These are phyloP conservation scores for Artemisia argyi DNA, from an alignment of 129 eudicot genomes.

Conservation along the genomic window DNA sequence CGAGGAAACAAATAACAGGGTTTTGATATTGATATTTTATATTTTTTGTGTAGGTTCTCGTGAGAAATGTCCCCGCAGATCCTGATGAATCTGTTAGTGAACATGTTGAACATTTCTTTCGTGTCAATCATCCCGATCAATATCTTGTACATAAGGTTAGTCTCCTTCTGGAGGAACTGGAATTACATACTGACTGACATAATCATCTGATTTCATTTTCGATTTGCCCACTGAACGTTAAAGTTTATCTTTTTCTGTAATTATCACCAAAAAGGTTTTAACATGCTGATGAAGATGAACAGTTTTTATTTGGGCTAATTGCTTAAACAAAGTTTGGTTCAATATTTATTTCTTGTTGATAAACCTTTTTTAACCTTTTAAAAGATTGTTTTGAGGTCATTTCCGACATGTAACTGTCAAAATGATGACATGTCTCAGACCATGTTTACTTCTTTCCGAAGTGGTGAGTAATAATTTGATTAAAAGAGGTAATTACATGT, in stretches of 20 bases:
- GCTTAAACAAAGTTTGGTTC: background rate
- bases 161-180: background rate
- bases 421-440: background rate
- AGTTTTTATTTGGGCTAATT: background rate
- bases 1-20: background rate
- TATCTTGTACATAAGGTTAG: slow-evolving; percentile 85
- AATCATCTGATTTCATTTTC: background rate
- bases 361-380: background rate
- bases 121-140: slow-evolving; percentile 87
- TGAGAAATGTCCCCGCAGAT: slow-evolving; percentile 88
- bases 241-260: background rate
- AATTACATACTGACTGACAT: background rate
- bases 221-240: background rate
- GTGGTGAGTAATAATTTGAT: background rate
- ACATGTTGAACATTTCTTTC: slow-evolving; percentile 94
- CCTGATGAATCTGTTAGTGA: slow-evolving; percentile 84
- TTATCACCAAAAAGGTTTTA: background rate
- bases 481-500: background rate
- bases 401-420: background rate
- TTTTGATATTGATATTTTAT: background rate
- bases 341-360: background rate
- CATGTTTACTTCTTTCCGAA: background rate
- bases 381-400: background rate
- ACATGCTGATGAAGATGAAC: background rate
- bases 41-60: slow-evolving; percentile 71